Base-by-base conservation (phyloP, 331 rosid species). In the Erythrophleum ivorense region DNA sequence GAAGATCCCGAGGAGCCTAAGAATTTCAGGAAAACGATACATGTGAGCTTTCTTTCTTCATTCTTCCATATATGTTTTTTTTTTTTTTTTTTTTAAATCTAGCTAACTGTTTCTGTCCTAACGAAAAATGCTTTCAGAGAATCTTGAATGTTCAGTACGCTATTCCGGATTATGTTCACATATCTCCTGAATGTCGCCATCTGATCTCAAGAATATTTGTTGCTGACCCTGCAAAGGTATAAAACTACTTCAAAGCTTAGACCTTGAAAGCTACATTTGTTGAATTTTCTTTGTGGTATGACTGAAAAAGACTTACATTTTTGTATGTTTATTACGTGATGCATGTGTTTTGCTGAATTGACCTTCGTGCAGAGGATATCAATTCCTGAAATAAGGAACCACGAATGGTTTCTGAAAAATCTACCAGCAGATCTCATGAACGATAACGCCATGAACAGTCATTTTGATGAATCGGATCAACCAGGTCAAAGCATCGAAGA, bases 391-490 rank as follows among this genome's bases (percentile, higher is more conserved):
- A 92, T 92, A 71, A 88, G 89, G 84, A 92, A 83, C 87, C 91
- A 92, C 63, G 67, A 83, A 43, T 92, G 97, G 97, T 92, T 92
- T 85, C 79, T 89, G 86, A 89, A 86, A 92, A 92, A 91, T 86
- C 92, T 92, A 45, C 97, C 97, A 0, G 89, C 91, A 9, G 97
- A 91, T 63, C 78, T 92, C 50, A 89, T 92, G 91, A 92, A 91
- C 53, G 97, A 91, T 77, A 89, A 48, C 79, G 87, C 79, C 2
- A 87, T 80, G 81, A 88, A 90, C 34, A 85, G 77, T 76, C 92
- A 89, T 49, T 92, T 88, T 43, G 88, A 92, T 75, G 95, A 89
- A 89, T 86, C 95, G 29, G 97, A 92, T 58, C 95, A 92, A 80
- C 97, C 95, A 1, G 84, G 88, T 92, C 97, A 92, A 87, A 88